Conservation (phyloP, 2,329 filamentous ascomycete species). For the Teratosphaeria zuluensis region DNA sequence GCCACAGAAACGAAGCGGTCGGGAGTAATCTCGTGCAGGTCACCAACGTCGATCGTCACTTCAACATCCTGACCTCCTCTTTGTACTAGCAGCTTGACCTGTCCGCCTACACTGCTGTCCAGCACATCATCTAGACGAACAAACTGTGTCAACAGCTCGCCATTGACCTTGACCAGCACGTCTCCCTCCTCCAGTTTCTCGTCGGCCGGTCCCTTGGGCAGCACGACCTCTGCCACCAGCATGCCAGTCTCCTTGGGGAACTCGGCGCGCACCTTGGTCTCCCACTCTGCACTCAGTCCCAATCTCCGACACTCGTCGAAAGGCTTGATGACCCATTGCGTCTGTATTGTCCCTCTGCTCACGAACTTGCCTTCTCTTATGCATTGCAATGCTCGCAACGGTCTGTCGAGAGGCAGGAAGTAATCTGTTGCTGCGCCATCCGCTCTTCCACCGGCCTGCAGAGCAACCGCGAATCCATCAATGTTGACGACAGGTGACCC, state of each 20-base stretch:
- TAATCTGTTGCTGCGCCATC: constrained; percentile 97
- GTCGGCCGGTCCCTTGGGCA: constrained; percentile 82
- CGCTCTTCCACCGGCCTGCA: constrained; percentile 87
- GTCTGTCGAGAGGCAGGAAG: constrained; percentile 87
- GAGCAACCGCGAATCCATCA: constrained; percentile 79
- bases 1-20: constrained; percentile 92
- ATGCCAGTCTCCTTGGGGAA: constrained; percentile 94
- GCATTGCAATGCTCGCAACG: constrained; percentile 74
- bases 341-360: constrained; percentile 92
- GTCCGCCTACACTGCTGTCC: constrained; percentile 72
- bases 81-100: constrained; percentile 74
- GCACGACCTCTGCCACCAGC: constrained; percentile 89
- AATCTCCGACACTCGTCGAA: constrained; percentile 94
- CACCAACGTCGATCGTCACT: constrained; percentile 73
- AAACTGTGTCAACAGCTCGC: constrained; percentile 85
- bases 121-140: constrained; percentile 83
- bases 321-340: constrained; percentile 91
- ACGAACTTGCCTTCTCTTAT: constrained; percentile 68
- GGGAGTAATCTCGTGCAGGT: constrained; percentile 89
- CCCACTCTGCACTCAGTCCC: constrained; percentile 75
- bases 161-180: constrained; percentile 86
- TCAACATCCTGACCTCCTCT: constrained; percentile 81
- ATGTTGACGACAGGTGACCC: constrained; percentile 96
- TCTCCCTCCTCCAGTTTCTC: constrained; percentile 88
- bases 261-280: constrained; percentile 68